phyloP scores from a whole-genome alignment of 257 asterid genomes.

The Scutellaria minor region DNA sequence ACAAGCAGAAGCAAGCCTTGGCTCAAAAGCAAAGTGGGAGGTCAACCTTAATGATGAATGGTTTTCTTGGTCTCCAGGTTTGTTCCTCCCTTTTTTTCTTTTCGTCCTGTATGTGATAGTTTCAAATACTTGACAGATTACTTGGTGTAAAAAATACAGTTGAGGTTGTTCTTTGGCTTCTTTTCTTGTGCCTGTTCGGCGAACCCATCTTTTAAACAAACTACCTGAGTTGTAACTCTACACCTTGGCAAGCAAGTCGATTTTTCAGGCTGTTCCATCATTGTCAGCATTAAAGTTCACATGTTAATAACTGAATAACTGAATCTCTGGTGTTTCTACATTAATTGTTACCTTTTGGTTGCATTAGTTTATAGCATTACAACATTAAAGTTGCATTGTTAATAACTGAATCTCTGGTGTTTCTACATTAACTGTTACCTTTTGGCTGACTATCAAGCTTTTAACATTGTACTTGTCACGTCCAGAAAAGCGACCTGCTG shows the following conservation, averaged over 20 bases:
- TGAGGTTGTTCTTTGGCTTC: not conserved
- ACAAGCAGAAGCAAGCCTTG: constrained; percentile 94
- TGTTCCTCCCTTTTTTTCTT: constrained; percentile 6
- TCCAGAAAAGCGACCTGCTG: constrained; percentile 86
- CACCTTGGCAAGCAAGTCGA: too few species aligned
- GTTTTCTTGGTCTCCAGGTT: constrained; percentile 92
- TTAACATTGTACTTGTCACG: not conserved
- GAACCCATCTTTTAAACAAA: not conserved
- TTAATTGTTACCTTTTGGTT: not conserved
- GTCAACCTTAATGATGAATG: constrained; percentile 71
- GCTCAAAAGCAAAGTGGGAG: constrained; percentile 77
- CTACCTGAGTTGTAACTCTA: not conserved
- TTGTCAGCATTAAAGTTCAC: not conserved
- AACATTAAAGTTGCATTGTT: not conserved
- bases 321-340: not conserved
- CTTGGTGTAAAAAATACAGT: not conserved
- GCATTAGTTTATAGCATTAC: not conserved
- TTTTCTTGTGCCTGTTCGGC: too few species aligned
- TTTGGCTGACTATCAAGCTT: not conserved
- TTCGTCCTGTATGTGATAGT: constrained; percentile 9
- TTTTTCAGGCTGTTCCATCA: too few species aligned
- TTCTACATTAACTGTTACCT: not conserved
- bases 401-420: not conserved
- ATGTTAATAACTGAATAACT: not conserved
- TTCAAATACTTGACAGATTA: not conserved